Evolutionary conservation across 1,139 yeast species (phyloP).

Genomic region (Yamadazyma sp.): DNA sequence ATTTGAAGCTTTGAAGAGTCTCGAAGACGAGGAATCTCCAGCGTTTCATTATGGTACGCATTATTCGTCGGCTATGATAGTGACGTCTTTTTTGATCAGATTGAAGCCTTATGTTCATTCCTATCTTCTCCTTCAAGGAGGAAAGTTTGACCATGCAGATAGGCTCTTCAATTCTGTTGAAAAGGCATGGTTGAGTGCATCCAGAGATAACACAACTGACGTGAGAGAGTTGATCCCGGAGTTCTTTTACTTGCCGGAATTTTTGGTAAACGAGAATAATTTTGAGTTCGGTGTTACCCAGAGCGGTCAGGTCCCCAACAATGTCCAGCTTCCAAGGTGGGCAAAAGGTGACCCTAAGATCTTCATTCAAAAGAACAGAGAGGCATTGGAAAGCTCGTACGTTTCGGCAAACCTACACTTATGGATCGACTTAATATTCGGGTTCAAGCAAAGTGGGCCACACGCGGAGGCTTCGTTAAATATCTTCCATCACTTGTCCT

Average conservation of each 20-base stretch:
- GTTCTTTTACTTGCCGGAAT: conserved; percentile 77
- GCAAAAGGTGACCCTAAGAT: conserved; percentile 71
- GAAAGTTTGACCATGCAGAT: conserved; percentile 85
- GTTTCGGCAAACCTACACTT: conserved; percentile 72
- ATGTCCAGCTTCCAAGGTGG: conserved; percentile 80
- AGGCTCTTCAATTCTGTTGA: conserved; percentile 69
- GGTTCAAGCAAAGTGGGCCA: conserved; percentile 70
- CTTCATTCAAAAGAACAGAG: conserved; percentile 71
- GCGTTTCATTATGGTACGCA: conserved; percentile 93
- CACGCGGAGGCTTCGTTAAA: conserved; percentile 66
- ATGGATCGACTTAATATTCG: conserved; percentile 86
- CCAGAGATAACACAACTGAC: conserved; percentile 78
- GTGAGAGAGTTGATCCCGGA: conserved; percentile 86
- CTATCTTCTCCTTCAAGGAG: conserved; percentile 76
- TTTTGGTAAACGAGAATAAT: conserved; percentile 59
- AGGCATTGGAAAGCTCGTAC: conserved; percentile 78
- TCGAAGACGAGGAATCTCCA: conserved; percentile 55
- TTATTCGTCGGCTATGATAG: conserved; percentile 91
- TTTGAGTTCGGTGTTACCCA: conserved; percentile 72
- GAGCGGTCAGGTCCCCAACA: conserved; percentile 54
- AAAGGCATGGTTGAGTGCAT: conserved; percentile 78
- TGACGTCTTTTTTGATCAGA: conserved; percentile 72
- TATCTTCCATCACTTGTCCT: conserved; percentile 79
- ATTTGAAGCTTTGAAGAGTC: conserved; percentile 61
- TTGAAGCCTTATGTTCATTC: conserved; percentile 79